A percentile compares a stretch with the other conserved stretches of the same genome.
phyloP scores from a whole-genome alignment of 192 early-diverging fungal species.

The Dissophora ornata region DNA sequence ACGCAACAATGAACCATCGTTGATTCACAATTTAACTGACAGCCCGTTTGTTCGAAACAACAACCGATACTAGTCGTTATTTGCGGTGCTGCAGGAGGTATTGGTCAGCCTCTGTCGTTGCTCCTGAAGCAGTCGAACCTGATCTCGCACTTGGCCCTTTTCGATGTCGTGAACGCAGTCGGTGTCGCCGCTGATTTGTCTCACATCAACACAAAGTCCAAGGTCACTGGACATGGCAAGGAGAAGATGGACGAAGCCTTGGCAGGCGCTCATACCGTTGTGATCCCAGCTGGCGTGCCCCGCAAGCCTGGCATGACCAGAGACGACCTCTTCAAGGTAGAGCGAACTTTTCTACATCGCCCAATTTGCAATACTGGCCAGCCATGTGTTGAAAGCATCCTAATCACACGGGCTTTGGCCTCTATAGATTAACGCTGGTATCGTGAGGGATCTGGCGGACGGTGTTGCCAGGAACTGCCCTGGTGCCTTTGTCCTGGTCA shows the following conservation, averaged over 20 bases:
- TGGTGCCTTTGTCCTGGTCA: constrained; percentile 86
- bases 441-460: constrained; percentile 85
- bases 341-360: background rate
- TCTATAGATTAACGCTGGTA: constrained; percentile 90
- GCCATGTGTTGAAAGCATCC: too few relatives aligned
- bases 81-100: constrained; percentile 90
- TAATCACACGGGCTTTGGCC: background rate
- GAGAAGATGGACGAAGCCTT: constrained; percentile 83
- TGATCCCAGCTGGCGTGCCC: constrained; percentile 98
- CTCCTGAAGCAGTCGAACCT: constrained; percentile 91
- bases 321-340: constrained; percentile 94
- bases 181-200: constrained; percentile 97
- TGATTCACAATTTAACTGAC: constrained; percentile 24
- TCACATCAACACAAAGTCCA: constrained; percentile 89
- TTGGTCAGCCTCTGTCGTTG: constrained; percentile 97
- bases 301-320: constrained; percentile 99
- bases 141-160: constrained; percentile 89
- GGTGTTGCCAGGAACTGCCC: constrained; percentile 81
- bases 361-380: background rate
- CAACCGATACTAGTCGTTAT: constrained; percentile 67
- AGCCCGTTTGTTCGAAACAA: constrained; percentile 13
- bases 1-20: background rate
- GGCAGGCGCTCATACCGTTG: constrained; percentile 80
- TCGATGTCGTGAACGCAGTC: constrained; percentile 96
- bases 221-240: constrained; percentile 82